Evolutionary conservation across 2,329 filamentous ascomycete genomes (phyloP).

Genomic region (Penicillium sp.): DNA sequence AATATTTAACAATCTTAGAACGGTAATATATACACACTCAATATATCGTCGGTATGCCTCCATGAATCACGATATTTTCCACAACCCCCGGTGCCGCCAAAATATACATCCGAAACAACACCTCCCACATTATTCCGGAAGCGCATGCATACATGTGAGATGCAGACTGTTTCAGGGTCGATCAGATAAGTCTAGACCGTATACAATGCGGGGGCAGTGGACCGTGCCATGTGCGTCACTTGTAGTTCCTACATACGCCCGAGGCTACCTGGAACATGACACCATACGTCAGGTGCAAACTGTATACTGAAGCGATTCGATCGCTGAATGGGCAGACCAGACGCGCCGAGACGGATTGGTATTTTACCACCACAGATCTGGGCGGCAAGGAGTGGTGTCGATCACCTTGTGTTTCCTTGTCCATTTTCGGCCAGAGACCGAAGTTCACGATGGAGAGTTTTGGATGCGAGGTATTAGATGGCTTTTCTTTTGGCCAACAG

Average conservation of each 20-base stretch:
- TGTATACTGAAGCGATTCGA: neutral
- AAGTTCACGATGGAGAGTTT: neutral
- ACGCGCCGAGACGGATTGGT: neutral
- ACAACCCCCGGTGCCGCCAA: neutral
- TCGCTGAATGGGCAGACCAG: neutral
- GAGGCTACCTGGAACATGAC: neutral
- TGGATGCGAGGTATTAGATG: slow-evolving; percentile 1
- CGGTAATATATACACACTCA: neutral
- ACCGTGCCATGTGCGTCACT: slow-evolving; percentile 4
- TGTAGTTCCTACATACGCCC: neutral
- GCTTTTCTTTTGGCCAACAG: neutral
- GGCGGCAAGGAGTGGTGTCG: slow-evolving; percentile 1
- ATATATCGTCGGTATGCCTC: neutral
- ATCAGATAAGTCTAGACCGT: slow-evolving; percentile 14
- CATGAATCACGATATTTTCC: neutral
- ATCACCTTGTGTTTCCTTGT: neutral
- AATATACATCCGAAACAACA: neutral
- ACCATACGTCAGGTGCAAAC: neutral
- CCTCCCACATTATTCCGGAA: neutral
- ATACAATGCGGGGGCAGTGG: slow-evolving; percentile 1
- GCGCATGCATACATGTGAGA: neutral
- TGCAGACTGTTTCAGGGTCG: neutral
- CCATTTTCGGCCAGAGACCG: neutral
- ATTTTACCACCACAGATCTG: neutral
- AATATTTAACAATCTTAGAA: no score